phyloP scores from a whole-genome alignment of 371 early-diverging fungal genomes.

The Zopfochytrium polystomum region DNA sequence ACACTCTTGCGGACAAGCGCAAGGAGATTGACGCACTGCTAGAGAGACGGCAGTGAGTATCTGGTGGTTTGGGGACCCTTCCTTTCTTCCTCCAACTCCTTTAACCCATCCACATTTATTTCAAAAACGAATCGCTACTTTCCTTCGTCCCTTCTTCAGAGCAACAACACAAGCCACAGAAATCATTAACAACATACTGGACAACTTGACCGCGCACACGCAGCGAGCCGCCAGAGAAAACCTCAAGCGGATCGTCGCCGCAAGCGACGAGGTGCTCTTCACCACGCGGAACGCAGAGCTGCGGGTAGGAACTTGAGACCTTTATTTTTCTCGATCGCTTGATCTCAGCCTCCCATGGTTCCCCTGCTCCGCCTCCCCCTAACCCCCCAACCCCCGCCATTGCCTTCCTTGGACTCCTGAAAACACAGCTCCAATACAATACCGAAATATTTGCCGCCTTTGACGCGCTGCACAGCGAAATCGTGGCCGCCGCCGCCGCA shows the following conservation, averaged over 20 bases:
- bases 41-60: conserved; percentile 28
- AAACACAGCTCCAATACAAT: conserved; percentile 11
- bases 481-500: not conserved
- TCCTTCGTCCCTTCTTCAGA: conserved; percentile 17
- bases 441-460: conserved; percentile 8
- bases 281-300: conserved; percentile 19
- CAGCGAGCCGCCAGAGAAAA: not conserved
- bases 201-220: conserved; percentile 6
- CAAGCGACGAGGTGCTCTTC: conserved; percentile 24
- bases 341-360: too few relatives aligned
- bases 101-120: conserved; percentile 2
- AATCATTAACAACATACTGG: conserved; percentile 25
- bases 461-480: conserved; percentile 8
- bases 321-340: not conserved
- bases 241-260: conserved; percentile 10
- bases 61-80: not conserved
- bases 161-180: conserved; percentile 36
- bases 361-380: too few relatives aligned
- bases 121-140: not conserved
- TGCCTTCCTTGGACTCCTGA: too few relatives aligned
- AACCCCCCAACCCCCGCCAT: too few relatives aligned
- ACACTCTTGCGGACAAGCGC: conserved; percentile 25
- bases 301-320: conserved; percentile 13
- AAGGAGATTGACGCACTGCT: conserved; percentile 30
- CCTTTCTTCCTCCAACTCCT: not conserved